phyloP scores from a whole-genome alignment of 371 early-diverging fungal genomes.

The Choanephora cucurbitarum region DNA sequence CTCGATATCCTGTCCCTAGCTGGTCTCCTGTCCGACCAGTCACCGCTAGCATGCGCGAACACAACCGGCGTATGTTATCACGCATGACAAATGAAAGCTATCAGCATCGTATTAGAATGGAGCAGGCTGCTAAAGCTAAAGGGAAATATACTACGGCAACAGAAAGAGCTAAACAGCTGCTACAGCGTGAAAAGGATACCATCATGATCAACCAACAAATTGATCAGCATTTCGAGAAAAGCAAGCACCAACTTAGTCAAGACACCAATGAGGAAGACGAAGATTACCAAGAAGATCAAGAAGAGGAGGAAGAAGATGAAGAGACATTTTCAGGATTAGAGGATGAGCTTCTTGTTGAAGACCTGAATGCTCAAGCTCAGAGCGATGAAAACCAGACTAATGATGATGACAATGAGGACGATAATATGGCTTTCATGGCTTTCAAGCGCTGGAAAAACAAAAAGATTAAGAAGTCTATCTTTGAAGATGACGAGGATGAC shows the following conservation, averaged over 20 bases:
- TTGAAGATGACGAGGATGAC: conserved; percentile 19
- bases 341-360: conserved; percentile 6
- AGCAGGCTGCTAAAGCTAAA: conserved; percentile 33
- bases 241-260: neutral
- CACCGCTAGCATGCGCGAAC: conserved; percentile 14
- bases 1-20: neutral
- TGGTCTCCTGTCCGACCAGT: conserved; percentile 18
- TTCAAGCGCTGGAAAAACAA: conserved; percentile 23
- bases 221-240: conserved; percentile 15
- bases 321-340: conserved; percentile 3
- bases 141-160: conserved; percentile 38
- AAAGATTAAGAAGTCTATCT: conserved; percentile 14
- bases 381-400: conserved; percentile 9
- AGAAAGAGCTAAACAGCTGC: conserved; percentile 34
- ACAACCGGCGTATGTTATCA: conserved; percentile 30
- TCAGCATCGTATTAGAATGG: conserved; percentile 33
- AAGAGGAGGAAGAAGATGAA: conserved; percentile 15
- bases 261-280: conserved; percentile 5
- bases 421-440: conserved; percentile 15
- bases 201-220: conserved; percentile 14
- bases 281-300: conserved; percentile 16
- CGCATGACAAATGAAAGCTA: conserved; percentile 35
- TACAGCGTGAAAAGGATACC: conserved; percentile 38
- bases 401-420: conserved; percentile 6
- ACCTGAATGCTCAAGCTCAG: neutral